Base-by-base conservation (phyloP, 2,329 filamentous ascomycete species). In the Pestalotiopsis sp. region DNA sequence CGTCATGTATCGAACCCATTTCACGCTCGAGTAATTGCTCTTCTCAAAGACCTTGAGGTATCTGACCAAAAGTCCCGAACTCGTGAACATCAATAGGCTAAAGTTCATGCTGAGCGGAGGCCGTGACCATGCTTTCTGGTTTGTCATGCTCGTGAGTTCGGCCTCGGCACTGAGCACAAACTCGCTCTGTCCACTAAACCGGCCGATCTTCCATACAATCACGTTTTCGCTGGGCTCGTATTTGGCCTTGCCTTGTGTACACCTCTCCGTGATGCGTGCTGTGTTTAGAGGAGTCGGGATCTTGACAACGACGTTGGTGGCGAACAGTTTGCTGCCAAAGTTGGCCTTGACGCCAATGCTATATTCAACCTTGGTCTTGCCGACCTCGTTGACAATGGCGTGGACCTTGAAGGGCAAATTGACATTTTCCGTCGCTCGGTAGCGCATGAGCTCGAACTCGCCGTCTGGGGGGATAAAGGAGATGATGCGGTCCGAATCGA, bases 11-110 rank as follows among this genome's bases (percentile, higher is more conserved):
- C 96, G 87, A 75, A 99, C 96, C 96, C 96, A 99, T 82, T 99
- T 99, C 63, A 99, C 96, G 78, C 94, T 97, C 71, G 93, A 97
- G 80, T 99, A 99, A 81, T 98, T 98, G 81, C 90, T 96, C 90
- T 99, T 99, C 84, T 99, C 96, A 83, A 99, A 99, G 1, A 99
- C 96, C 83, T 99, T 99, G 68, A 99, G 83, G 80, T 99, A 99
- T 64, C 97, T 86, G 68, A 99, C 96, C 72, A 99, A 79, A 77
- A 99, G 80, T 0, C 96, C 96, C 0, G 93, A 97, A 78, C 94
- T 97, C 23, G 96, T 99, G 79, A 99, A 99, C 97, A 99, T 99
- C 76, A 99, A 86, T 76, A 99, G 82, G 71, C 92, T 96, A 78
- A 99, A 99, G 81, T 90, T 96, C 80, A 99, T 83, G 81, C 91